Base-by-base conservation (phyloP, 2,329 filamentous ascomycete genomes). In the Pyrenochaeta sp. region DNA sequence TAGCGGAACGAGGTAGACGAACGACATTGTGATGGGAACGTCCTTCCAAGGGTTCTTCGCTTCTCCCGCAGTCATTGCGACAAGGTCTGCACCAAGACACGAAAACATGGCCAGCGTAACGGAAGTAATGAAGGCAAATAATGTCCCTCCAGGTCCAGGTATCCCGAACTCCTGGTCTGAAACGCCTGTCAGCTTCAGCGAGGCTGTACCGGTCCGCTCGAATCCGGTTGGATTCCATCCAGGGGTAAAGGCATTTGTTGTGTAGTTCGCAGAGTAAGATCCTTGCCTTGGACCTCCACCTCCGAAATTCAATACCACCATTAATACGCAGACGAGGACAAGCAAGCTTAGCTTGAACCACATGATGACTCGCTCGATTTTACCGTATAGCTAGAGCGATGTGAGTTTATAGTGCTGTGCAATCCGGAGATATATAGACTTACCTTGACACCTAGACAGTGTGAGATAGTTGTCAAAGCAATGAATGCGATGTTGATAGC, bases 31-130 rank as follows among this genome's bases (percentile, higher is more conserved):
- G 8, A 59, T 52, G 2, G 73, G 73, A 15, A 76, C 60, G 49
- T 75, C 72, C 44, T 59, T 68, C 37, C 62, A 71, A 27, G 73
- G 72, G 7, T 67, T 52, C 52, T 66, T 67, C 2, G 73, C 68
- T 54, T 76, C 73, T 5, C 70, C 73, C 12, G 70, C 70, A 24
- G 73, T 73, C 51, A 75, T 71, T 6, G 72, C 58, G 9, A 72
- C 66, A 15, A 72, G 68, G 28, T 76, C 73, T 9, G 67, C 70
- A 19, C 73, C 72, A 46, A 68, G 62, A 47, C 70, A 76, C 25
- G 72, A 67, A 48, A 75, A 76, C 64, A 76, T 75, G 13, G 72
- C 70, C 6, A 71, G 45, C 0, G 65, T 68, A 2, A 70, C 58
- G 22, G 71, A 68, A 10, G 72, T 76, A 55, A 74, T 65, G 34